Percentiles rank a stretch among this genome's conserved stretches.
These are phyloP conservation scores for Rhynchospora tenuis DNA, from an alignment of 176 grass and related monocot species.

Conservation along the genomic window DNA sequence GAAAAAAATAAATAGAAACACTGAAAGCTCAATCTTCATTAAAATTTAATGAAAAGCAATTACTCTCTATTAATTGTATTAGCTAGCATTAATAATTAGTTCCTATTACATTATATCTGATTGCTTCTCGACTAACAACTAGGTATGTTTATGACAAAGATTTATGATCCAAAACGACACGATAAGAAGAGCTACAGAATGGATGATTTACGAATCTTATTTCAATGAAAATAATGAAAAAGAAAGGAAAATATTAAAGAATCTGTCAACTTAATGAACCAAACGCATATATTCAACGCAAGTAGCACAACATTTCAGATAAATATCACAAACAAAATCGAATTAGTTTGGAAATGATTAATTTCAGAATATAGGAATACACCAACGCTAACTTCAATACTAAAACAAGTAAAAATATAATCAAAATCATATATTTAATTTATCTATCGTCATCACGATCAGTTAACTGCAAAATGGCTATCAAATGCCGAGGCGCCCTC, in stretches of 20 bases:
- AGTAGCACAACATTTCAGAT: background rate
- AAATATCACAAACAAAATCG: background rate
- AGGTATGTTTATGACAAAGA: background rate
- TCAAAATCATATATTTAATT: background rate
- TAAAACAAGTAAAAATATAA: background rate
- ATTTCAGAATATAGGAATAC: background rate
- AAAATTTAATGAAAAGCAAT: background rate
- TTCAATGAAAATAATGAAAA: background rate
- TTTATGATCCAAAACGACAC: background rate
- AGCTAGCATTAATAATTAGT: background rate
- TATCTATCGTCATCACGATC: background rate
- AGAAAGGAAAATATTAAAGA: background rate
- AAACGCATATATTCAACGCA: background rate
- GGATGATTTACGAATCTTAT: background rate
- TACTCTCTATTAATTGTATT: background rate
- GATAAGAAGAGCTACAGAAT: background rate
- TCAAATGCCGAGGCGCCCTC: constrained; percentile 7
- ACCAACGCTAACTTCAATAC: background rate
- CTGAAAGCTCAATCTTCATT: background rate
- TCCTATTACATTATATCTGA: background rate
- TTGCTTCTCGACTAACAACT: background rate
- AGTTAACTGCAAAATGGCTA: constrained; percentile 5
- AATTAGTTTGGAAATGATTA: background rate
- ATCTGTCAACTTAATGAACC: background rate
- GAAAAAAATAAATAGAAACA: background rate